Conservation (phyloP, 768 basidiomycete species). For the Cyathus striatus region DNA sequence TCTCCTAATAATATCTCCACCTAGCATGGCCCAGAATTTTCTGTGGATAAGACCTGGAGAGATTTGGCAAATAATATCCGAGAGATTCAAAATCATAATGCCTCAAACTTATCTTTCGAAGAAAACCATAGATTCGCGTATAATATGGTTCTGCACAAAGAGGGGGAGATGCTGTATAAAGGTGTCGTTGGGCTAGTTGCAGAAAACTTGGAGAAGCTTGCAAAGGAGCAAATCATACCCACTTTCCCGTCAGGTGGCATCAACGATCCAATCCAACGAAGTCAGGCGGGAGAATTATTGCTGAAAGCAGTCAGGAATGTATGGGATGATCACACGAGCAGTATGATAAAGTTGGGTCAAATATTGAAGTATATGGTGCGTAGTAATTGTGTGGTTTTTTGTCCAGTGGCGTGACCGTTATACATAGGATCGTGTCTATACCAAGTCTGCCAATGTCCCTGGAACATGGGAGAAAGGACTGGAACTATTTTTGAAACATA, state of each 20-base stretch:
- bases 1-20: background rate
- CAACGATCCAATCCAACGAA: constrained; percentile 67
- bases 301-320: constrained; percentile 78
- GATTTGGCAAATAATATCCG: constrained; percentile 80
- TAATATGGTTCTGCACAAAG: constrained; percentile 86
- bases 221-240: constrained; percentile 70
- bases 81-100: constrained; percentile 94
- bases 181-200: constrained; percentile 76
- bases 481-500: constrained; percentile 75
- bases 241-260: constrained; percentile 72
- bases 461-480: constrained; percentile 80
- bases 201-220: constrained; percentile 80
- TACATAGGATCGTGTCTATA: constrained; percentile 84
- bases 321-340: constrained; percentile 92
- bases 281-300: constrained; percentile 79
- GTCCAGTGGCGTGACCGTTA: background rate
- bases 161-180: constrained; percentile 81
- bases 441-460: constrained; percentile 67
- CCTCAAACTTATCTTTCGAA: constrained; percentile 67
- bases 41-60: constrained; percentile 81
- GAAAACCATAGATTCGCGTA: constrained; percentile 94
- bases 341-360: constrained; percentile 84
- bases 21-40: constrained; percentile 70
- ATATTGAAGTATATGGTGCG: constrained; percentile 95
- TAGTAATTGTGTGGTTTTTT: constrained; percentile 3